Percentiles rank a stretch among this genome's conserved stretches.
These are phyloP conservation scores for Penicillium atrosanguineum DNA, from an alignment of 495 filamentous ascomycete genomes.

Conservation along the genomic window DNA sequence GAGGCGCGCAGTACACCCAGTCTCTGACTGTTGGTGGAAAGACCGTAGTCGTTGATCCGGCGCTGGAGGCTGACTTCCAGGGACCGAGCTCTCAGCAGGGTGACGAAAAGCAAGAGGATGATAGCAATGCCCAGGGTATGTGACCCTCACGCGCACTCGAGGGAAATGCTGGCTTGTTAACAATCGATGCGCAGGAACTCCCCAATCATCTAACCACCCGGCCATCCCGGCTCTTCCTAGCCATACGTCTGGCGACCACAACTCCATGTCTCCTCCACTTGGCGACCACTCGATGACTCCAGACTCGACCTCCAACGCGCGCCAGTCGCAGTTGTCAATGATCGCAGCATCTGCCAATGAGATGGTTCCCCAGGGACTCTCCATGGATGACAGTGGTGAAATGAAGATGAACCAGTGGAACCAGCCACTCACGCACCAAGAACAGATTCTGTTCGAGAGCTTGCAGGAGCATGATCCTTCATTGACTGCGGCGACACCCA, in stretches of 20 bases:
- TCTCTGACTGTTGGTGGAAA: conserved; percentile 48
- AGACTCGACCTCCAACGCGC: conserved; percentile 39
- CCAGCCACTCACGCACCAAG: conserved; percentile 41
- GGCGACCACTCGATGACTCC: conserved; percentile 39
- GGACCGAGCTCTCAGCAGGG: conserved; percentile 29
- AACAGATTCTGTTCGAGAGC: conserved; percentile 47
- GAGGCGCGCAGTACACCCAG: conserved; percentile 41
- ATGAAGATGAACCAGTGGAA: conserved; percentile 40
- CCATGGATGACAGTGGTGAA: conserved; percentile 36
- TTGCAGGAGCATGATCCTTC: conserved; percentile 46
- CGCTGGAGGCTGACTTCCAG: conserved; percentile 47
- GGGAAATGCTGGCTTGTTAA: conserved; percentile 15
- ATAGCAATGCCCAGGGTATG: conserved; percentile 25
- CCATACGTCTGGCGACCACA: conserved; percentile 32
- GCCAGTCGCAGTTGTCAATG: conserved; percentile 48
- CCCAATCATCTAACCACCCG: conserved; percentile 29
- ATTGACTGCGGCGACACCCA: conserved; percentile 44
- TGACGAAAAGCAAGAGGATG: conserved; percentile 29
- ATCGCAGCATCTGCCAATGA: conserved; percentile 51
- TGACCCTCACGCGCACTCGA: background rate
- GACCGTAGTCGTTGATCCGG: conserved; percentile 47
- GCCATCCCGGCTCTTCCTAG: conserved; percentile 35
- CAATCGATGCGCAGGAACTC: conserved; percentile 22
- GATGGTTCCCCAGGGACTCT: conserved; percentile 44
- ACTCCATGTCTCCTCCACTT: conserved; percentile 41